Base-by-base conservation (phyloP, 306 rosid species). In the Abrus precatorius region DNA sequence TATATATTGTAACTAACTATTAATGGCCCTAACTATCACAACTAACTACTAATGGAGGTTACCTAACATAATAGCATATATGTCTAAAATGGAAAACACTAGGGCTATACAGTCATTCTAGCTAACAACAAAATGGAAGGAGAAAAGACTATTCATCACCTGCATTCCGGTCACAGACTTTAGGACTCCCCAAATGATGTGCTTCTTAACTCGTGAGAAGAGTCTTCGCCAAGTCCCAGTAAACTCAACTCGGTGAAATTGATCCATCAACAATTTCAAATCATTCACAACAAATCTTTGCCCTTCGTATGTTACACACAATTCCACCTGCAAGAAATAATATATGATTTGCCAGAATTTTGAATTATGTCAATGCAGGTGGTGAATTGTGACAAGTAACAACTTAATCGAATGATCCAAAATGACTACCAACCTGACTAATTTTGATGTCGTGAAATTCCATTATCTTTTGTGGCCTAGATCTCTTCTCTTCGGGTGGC, bases 101-200 rank as follows among this genome's bases (percentile, higher is more conserved):
- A 38, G 20, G 6, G 30, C 41, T 44, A 68, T 47, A 38, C 6
- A 78, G 34, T 64, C 68, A 30, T 69, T 45, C 43, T 62, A 32
- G 34, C 57, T 10, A 49, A 75, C 30, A 63, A 59, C 14, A 55
- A 81, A 59, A 41, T 64, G 30, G 72, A 56, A 67, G 45, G 27
- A 64, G 43, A 76, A 66, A 48, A 45, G 4, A 36, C 61, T 64
- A 83, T 50, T 47, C 36, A 68, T 77, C 76, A 92, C 99, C 97
- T 96, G 99, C 99, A 93, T 93, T 87, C 99, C 99, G 34, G 98
- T 90, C 67, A 96, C 98, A 69, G 99, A 96, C 85, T 96, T 96
- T 5, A 96, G 80, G 84, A 96, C 98, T 82, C 99, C 98, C 99
- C 99, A 96, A 55, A 96, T 96, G 83, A 96, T 89, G 72, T 96